Evolutionary conservation across 805 yeast genomes (phyloP).

Genomic region (Candida berthetii): DNA sequence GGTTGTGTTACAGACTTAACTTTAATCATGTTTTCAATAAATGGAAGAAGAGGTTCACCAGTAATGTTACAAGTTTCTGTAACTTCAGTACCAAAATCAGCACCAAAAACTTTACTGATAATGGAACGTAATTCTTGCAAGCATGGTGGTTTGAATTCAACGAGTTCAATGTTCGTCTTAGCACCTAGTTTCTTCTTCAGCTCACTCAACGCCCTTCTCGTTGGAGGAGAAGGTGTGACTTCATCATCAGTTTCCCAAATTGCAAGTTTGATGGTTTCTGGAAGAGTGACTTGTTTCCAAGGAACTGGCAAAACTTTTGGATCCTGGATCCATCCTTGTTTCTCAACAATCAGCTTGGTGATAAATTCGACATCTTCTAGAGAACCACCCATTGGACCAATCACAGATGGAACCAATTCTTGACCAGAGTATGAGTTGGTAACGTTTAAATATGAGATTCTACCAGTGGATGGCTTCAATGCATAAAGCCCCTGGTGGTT

Average conservation of each 20-base stretch:
- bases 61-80: neutral
- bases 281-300: conserved; percentile 28
- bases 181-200: conserved; percentile 23
- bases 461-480: conserved; percentile 53
- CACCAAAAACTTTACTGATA: neutral
- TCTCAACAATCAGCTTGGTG: conserved; percentile 32
- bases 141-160: conserved; percentile 40
- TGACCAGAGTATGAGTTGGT: conserved; percentile 26
- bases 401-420: conserved; percentile 25
- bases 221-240: conserved; percentile 44
- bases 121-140: conserved; percentile 33
- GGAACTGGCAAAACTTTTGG: conserved; percentile 45
- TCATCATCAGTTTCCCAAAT: conserved; percentile 32
- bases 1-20: neutral
- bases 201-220: conserved; percentile 35
- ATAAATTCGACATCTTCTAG: conserved; percentile 22
- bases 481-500: conserved; percentile 59
- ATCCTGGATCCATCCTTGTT: conserved; percentile 41
- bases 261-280: conserved; percentile 33
- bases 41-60: neutral
- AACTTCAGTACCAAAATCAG: conserved; percentile 1
- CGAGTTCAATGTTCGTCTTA: conserved; percentile 42
- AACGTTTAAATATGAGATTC: conserved; percentile 19
- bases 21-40: neutral
- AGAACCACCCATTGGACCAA: conserved; percentile 27